A percentile compares a stretch with the other conserved stretches of the same genome.
Conservation (phyloP, 345 rosid species). For the Sisymbrium irio region DNA sequence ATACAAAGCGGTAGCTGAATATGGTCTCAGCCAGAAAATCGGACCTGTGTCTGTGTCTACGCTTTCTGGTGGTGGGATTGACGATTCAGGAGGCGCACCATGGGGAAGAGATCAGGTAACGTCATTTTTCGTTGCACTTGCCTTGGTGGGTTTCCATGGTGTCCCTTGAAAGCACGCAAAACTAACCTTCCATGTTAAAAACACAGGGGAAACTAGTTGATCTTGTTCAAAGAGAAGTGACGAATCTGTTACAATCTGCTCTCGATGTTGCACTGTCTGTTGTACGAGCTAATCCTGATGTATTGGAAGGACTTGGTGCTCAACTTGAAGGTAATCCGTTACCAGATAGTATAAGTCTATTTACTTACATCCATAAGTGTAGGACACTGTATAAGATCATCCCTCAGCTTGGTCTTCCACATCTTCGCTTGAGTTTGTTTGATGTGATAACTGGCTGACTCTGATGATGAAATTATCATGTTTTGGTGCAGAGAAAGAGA, state of each 20-base stretch:
- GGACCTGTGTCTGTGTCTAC: slow-evolving; percentile 88
- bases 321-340: slow-evolving; percentile 71
- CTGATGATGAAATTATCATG: slow-evolving; percentile 15
- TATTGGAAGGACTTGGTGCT: slow-evolving; percentile 94
- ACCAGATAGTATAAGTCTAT: background rate
- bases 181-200: background rate
- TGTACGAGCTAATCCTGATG: slow-evolving; percentile 79
- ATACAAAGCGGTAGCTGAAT: slow-evolving; percentile 94
- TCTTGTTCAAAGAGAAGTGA: slow-evolving; percentile 92
- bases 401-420: background rate
- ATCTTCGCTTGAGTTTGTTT: slow-evolving; percentile 1
- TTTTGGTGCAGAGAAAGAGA: slow-evolving; percentile 68
- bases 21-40: slow-evolving; percentile 82
- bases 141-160: background rate
- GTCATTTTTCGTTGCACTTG: background rate
- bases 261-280: slow-evolving; percentile 69
- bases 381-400: background rate
- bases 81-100: slow-evolving; percentile 64
- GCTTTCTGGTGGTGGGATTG: slow-evolving; percentile 83
- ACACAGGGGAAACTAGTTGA: slow-evolving; percentile 85
- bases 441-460: background rate
- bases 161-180: background rate
- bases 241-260: slow-evolving; percentile 70
- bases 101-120: slow-evolving; percentile 94
- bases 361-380: background rate